Evolutionary conservation across 1,284 basidiomycete genomes (phyloP).

Genomic region (Thelephora terrestris): DNA sequence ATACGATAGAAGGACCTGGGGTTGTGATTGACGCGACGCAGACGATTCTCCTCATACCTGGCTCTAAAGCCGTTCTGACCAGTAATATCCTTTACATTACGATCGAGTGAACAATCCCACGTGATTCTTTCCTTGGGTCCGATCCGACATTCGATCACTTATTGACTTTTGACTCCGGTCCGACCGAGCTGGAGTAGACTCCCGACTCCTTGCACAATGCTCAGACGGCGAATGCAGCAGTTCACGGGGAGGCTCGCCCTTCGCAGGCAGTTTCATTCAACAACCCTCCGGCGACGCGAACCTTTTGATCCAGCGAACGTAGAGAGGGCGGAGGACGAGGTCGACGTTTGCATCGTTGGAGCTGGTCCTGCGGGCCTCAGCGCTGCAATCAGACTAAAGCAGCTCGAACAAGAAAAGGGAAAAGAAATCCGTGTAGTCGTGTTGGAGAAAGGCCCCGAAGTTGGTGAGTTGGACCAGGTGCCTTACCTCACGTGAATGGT

Average conservation of each 20-base stretch:
- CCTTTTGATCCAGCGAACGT: slow-evolving; percentile 40
- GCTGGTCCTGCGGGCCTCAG: slow-evolving; percentile 92
- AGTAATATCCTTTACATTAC: slow-evolving; percentile 69
- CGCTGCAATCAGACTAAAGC: slow-evolving; percentile 95
- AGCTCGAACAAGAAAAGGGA: slow-evolving; percentile 76
- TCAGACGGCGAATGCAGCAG: too few species aligned
- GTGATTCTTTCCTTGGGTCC: background rate
- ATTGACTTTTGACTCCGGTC: too few species aligned
- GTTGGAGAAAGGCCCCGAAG: slow-evolving; percentile 90
- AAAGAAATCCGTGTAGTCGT: slow-evolving; percentile 87
- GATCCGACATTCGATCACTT: background rate
- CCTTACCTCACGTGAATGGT: background rate
- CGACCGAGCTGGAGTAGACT: too few species aligned
- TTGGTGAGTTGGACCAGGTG: slow-evolving; percentile 50
- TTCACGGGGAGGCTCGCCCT: too few species aligned
- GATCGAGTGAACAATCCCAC: slow-evolving; percentile 22
- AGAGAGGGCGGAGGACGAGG: slow-evolving; percentile 78
- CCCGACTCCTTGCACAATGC: too few species aligned
- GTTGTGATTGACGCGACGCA: slow-evolving; percentile 91
- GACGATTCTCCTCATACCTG: slow-evolving; percentile 77
- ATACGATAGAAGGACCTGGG: slow-evolving; percentile 70
- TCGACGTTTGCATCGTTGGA: slow-evolving; percentile 96
- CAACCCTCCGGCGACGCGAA: slow-evolving; percentile 23
- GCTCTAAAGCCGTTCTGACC: slow-evolving; percentile 53
- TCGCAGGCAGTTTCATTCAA: slow-evolving; percentile 19